Evolutionary conservation across 768 basidiomycete genomes (phyloP), one percentile per base, ranked within the genome.

Genomic region (Leccinum obscurum): DNA sequence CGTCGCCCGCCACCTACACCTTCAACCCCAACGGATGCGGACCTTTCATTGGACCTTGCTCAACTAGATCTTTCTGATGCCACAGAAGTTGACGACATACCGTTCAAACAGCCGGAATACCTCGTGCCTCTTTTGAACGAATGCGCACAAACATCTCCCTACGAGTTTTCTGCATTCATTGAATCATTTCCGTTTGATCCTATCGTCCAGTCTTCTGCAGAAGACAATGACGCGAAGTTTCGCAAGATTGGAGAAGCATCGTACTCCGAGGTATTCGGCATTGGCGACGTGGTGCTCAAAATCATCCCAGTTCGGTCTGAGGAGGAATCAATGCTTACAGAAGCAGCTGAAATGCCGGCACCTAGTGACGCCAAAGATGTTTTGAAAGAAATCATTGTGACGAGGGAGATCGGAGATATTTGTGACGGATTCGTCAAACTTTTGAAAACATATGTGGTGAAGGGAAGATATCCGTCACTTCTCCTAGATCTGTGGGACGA

Each of bases 171-270:
- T 49, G 82, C 88, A 3, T 94, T 94, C 75, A 90, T 94, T 39
- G 84, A 88, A 64, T 84, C 85, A 22, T 93, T 93, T 67, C 90
- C 89, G 10, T 84, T 82, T 62, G 91, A 92, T 66, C 82, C 86
- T 3, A 78, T 90, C 56, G 81, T 90, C n/a, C 76, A 70, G 51
- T 72, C 74, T 48, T 68, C 69, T 10, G 62, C 65, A 32, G 64
- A 68, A 37, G 66, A 60, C 65, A 75, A 65, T 65, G 64, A 75
- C 61, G 61, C 73, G 24, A 73, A 58, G 6, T 93, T 94, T 74
- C 80, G 76, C 64, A 99, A 99, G 75, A 87, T 98, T 51, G 96
- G 96, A 46, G 97, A 99, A 76, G 97, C 97, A 7, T 93, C 91
- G 53, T 99, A 90, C 74, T 96, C 93, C 0, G 97, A 99, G 70